Conservation (phyloP, 2,329 filamentous ascomycete genomes). For the Lachnellula subtilissima region DNA sequence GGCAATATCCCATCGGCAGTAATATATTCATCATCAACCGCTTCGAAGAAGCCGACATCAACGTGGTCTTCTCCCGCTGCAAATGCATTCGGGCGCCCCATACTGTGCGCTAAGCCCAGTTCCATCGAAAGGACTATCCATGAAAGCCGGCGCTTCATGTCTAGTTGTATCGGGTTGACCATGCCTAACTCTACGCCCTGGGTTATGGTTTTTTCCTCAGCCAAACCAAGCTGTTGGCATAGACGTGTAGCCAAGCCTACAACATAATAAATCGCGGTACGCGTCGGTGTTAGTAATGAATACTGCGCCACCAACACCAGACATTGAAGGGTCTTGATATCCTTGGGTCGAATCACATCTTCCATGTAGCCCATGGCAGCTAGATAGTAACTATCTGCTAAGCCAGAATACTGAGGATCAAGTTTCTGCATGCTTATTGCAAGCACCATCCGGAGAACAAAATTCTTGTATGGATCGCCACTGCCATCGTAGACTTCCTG, state of each 20-base stretch:
- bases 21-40: slow-evolving; percentile 79
- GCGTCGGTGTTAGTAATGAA: slow-evolving; percentile 84
- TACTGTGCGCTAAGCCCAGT: slow-evolving; percentile 76
- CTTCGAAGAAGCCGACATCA: slow-evolving; percentile 79
- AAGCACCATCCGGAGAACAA: slow-evolving; percentile 84
- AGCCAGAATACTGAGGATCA: slow-evolving; percentile 80
- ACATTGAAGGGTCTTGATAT: slow-evolving; percentile 85
- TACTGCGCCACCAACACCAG: slow-evolving; percentile 84
- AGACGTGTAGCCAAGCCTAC: slow-evolving; percentile 83
- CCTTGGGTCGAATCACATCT: slow-evolving; percentile 78
- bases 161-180: slow-evolving; percentile 69
- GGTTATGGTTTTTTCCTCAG: slow-evolving; percentile 82
- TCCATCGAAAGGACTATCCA: slow-evolving; percentile 91
- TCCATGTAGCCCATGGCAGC: slow-evolving; percentile 83
- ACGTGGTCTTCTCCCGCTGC: slow-evolving; percentile 77
- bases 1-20: slow-evolving; percentile 68
- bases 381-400: slow-evolving; percentile 93
- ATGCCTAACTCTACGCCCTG: slow-evolving; percentile 50
- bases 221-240: slow-evolving; percentile 81
- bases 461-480: slow-evolving; percentile 77
- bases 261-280: slow-evolving; percentile 90
- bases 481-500: slow-evolving; percentile 76
- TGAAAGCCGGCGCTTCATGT: slow-evolving; percentile 82
- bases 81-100: slow-evolving; percentile 82
- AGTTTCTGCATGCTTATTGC: slow-evolving; percentile 94